These are phyloP conservation scores for Lipomyces sp. DNA, from an alignment of 805 yeast genomes.

Conservation along the genomic window DNA sequence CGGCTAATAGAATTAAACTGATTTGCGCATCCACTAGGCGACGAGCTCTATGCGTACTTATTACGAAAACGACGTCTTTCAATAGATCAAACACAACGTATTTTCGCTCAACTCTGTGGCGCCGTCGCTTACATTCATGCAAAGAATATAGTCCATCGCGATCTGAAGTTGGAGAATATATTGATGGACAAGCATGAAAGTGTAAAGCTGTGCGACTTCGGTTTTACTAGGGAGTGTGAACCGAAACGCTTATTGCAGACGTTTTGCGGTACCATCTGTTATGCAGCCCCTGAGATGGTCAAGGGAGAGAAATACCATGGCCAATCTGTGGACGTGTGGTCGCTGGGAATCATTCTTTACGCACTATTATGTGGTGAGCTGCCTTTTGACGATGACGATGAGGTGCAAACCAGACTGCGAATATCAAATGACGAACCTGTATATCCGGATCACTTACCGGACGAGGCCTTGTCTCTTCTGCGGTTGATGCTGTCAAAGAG, in stretches of 20 bases:
- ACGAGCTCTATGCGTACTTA: conserved; percentile 48
- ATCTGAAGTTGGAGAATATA: conserved; percentile 70
- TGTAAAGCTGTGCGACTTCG: conserved; percentile 88
- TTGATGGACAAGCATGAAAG: conserved; percentile 61
- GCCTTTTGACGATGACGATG: conserved; percentile 90
- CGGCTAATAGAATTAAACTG: neutral
- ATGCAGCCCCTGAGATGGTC: conserved; percentile 95
- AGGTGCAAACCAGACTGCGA: conserved; percentile 59
- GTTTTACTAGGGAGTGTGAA: conserved; percentile 82
- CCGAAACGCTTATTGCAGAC: conserved; percentile 68
- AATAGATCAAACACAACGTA: conserved; percentile 50
- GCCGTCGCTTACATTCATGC: conserved; percentile 77
- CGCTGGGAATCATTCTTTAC: conserved; percentile 84
- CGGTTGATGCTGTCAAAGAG: conserved; percentile 64
- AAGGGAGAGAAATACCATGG: conserved; percentile 75
- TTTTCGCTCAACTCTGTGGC: conserved; percentile 60
- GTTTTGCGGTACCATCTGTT: conserved; percentile 90
- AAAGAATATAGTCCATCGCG: conserved; percentile 80
- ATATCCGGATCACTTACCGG: conserved; percentile 55
- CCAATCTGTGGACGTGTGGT: conserved; percentile 80
- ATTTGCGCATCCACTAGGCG: conserved; percentile 45
- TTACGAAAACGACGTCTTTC: conserved; percentile 43
- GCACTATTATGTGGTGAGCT: conserved; percentile 83
- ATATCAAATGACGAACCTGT: conserved; percentile 70
- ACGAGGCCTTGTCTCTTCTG: conserved; percentile 58